A percentile compares a stretch with the other conserved stretches of the same genome.
Evolutionary conservation across 2,329 filamentous ascomycete species (phyloP).

Genomic region (Magnaporthales sp.): DNA sequence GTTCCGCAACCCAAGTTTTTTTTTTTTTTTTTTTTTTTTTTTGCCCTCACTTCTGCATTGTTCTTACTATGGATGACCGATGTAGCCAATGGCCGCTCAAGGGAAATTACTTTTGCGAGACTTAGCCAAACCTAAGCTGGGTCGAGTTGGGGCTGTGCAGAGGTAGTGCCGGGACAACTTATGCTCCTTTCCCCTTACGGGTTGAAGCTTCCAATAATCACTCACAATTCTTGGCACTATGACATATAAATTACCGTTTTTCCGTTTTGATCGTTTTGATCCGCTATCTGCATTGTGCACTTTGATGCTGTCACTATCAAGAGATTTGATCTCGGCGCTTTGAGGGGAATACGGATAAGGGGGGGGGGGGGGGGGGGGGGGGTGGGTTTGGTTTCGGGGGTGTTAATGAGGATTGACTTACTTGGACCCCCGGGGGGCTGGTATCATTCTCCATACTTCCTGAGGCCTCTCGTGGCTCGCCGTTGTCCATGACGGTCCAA

Average conservation of each 20-base stretch:
- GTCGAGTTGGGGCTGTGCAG: background rate
- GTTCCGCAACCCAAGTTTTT: background rate
- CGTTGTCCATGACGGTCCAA: background rate
- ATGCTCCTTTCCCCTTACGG: background rate
- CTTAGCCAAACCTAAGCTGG: background rate
- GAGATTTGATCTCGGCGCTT: background rate
- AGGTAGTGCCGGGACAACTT: background rate
- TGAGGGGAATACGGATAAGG: background rate
- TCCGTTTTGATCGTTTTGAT: background rate
- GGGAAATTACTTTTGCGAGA: background rate
- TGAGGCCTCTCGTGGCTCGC: background rate
- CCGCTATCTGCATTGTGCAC: background rate
- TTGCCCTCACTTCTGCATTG: background rate
- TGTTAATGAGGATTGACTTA: too few species aligned
- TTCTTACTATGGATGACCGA: background rate
- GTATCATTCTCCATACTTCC: background rate
- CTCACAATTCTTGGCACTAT: background rate
- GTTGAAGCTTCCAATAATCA: background rate
- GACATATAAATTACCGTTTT: background rate
- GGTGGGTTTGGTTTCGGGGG: background rate
- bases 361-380: too few species aligned
- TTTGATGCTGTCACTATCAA: background rate
- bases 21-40: background rate
- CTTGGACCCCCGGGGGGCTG: background rate
- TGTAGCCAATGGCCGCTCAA: background rate